phyloP scores from a whole-genome alignment of 495 filamentous ascomycete species.

The Aspergillus coremiiformis region DNA sequence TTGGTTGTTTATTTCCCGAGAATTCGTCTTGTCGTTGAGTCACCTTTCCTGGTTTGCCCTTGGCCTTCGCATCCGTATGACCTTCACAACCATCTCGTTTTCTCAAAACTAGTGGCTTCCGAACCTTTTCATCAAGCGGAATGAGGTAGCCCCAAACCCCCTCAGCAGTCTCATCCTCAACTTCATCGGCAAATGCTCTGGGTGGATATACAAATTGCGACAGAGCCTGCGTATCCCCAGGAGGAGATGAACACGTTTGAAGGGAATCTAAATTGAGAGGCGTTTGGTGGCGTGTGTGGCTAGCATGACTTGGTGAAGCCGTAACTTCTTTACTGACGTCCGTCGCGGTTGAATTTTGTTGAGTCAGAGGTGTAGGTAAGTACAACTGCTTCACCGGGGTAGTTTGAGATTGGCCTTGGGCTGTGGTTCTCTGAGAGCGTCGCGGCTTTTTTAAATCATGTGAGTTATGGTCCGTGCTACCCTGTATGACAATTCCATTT shows the following conservation, averaged over 20 bases:
- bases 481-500: conserved; percentile 19
- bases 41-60: conserved; percentile 30
- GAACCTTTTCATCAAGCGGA: conserved; percentile 63
- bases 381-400: conserved; percentile 58
- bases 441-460: conserved; percentile 46
- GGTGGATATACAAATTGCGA: conserved; percentile 78
- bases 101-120: conserved; percentile 65
- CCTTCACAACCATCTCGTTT: conserved; percentile 58
- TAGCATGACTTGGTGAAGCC: conserved; percentile 57
- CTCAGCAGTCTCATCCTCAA: conserved; percentile 71
- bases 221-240: conserved; percentile 55
- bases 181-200: conserved; percentile 67
- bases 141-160: conserved; percentile 95
- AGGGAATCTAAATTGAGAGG: conserved; percentile 51
- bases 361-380: conserved; percentile 77
- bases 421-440: conserved; percentile 45
- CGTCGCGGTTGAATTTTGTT: conserved; percentile 55
- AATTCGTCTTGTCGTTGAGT: conserved; percentile 7
- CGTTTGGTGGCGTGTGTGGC: conserved; percentile 45
- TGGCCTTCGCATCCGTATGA: conserved; percentile 41
- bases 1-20: conserved; percentile 14
- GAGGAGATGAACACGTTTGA: conserved; percentile 62
- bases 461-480: conserved; percentile 30
- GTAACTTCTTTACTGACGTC: conserved; percentile 63
- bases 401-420: conserved; percentile 46